Evolutionary conservation across 768 basidiomycete genomes (phyloP), one percentile per base, ranked within the genome.

Genomic region (Porphyrellus cyaneotinctus): DNA sequence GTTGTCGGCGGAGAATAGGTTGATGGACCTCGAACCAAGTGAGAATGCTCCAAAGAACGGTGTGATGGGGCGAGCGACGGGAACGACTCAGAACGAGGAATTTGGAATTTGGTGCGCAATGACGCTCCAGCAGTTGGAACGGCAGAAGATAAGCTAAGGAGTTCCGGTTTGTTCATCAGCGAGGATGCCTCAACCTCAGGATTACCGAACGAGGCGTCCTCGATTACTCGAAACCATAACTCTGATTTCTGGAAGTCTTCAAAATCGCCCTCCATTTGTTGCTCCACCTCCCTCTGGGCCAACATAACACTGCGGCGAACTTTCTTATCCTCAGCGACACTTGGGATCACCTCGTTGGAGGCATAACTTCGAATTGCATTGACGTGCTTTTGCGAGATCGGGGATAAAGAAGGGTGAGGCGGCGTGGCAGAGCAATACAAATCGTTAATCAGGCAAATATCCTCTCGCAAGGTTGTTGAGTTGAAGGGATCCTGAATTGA

Each of bases 201-300:
- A 32, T 55, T 49, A 37, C 58, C 64, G 35, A 67, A 61, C 39
- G 83, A 81, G 2, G 80, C 74, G 63, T 93, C 91, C 9, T 85
- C 81, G 9, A 91, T 74, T 2, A 91, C 93, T 44, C 92, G 88
- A 71, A 94, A 91, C 85, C 91, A 97, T 5, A 99, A 78, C 57
- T 97, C 93, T 18, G 90, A 92, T 53, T 83, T 75, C 62, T 86
- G 82, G 63, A 99, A 98, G 9, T 85, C 85, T 44, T 88, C 87
- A 64, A 95, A 97, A 65, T 95, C 93, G 45, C 87, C 87, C 56
- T 89, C 86, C 91, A 99, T 95, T 45, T 85, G 82, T 30, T 83
- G 80, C 65, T 95, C 90, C 1, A 95, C 84, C 58, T 95, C 88
- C 56, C 78, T 74, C 63, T 98, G 97, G 2, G 91, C 84, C 11